phyloP scores from a whole-genome alignment of 768 basidiomycete genomes.

The Mycena polygramma region DNA sequence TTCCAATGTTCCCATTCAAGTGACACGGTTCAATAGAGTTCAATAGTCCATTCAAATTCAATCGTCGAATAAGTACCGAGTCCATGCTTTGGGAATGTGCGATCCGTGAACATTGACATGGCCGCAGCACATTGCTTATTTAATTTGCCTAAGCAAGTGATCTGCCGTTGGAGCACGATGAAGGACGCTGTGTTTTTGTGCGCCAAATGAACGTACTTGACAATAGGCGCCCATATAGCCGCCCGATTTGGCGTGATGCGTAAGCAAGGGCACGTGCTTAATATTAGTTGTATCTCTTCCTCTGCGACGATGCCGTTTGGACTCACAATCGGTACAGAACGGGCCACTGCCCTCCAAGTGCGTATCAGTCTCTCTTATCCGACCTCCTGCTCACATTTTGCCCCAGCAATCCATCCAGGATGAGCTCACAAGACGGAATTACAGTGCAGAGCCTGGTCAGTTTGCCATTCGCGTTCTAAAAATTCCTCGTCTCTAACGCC shows the following conservation, averaged over 20 bases:
- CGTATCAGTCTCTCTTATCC: slow-evolving; percentile 29
- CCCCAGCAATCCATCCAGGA: slow-evolving; percentile 82
- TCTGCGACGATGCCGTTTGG: slow-evolving; percentile 73
- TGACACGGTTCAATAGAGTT: no score
- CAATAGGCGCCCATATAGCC: background rate
- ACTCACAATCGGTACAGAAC: slow-evolving; percentile 84
- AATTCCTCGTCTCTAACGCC: slow-evolving; percentile 31
- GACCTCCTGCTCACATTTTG: slow-evolving; percentile 21
- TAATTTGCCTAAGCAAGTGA: no score
- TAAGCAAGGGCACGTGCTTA: slow-evolving; percentile 19
- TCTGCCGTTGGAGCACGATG: no score
- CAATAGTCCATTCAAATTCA: no score
- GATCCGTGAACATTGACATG: no score
- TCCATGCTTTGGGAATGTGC: no score
- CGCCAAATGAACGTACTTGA: no score
- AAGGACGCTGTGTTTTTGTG: no score
- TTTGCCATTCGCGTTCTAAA: slow-evolving; percentile 29
- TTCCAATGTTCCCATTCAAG: no score
- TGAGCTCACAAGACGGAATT: slow-evolving; percentile 82
- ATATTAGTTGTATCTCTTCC: background rate
- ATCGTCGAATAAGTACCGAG: no score
- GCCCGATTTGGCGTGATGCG: slow-evolving; percentile 1
- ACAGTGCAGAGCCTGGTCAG: slow-evolving; percentile 82
- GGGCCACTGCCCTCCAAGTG: slow-evolving; percentile 79
- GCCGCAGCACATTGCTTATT: no score